Conservation (phyloP, 805 yeast genomes). For the Pichia paraexigua region DNA sequence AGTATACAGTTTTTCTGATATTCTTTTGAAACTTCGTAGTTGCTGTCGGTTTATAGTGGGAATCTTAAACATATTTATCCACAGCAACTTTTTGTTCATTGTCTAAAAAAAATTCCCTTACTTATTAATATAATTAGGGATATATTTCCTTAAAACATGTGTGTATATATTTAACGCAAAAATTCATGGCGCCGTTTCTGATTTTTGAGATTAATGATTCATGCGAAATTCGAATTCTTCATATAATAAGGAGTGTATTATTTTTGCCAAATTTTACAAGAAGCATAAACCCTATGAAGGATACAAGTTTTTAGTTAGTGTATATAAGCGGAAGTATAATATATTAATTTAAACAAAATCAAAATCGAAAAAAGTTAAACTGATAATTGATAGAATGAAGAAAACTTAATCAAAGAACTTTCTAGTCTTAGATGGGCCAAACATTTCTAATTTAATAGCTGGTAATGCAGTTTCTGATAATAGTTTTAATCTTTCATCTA, state of each 20-base stretch:
- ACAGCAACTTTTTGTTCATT: not conserved
- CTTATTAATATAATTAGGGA: too few species aligned
- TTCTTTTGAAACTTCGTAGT: not conserved
- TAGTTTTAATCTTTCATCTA: conserved; percentile 86
- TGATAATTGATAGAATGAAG: not conserved
- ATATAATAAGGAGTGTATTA: too few species aligned
- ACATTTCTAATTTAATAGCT: conserved; percentile 81
- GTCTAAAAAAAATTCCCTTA: not conserved
- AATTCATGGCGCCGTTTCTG: not conserved
- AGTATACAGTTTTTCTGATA: not conserved
- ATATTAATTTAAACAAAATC: not conserved
- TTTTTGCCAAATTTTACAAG: too few species aligned
- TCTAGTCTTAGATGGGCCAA: conserved; percentile 78
- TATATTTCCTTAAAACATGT: too few species aligned
- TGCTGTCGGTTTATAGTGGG: not conserved
- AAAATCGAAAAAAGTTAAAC: not conserved
- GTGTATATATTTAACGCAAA: not conserved
- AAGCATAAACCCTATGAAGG: too few species aligned
- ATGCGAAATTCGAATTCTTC: not conserved
- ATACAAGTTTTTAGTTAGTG: not conserved
- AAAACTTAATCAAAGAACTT: conserved; percentile 70
- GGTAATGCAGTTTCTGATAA: conserved; percentile 84
- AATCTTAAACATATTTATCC: too few species aligned
- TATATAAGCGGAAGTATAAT: not conserved
- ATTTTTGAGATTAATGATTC: not conserved